Evolutionary conservation across 371 early-diverging fungal genomes (phyloP).

Genomic region (Apophysomyces elegans): DNA sequence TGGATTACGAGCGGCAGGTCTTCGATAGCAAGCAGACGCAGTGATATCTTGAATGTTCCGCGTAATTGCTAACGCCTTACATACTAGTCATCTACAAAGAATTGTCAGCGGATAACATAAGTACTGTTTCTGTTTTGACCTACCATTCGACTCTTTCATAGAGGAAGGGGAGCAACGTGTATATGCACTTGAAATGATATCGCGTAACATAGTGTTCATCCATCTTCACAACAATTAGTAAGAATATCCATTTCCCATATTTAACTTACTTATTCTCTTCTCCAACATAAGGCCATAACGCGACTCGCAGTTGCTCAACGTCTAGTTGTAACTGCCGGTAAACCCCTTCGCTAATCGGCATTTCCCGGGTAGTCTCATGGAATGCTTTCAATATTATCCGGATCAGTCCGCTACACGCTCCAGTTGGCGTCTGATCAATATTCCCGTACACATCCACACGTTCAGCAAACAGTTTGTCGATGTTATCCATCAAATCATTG

Average conservation of each 20-base stretch:
- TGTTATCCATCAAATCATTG: constrained; percentile 55
- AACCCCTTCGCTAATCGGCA: constrained; percentile 43
- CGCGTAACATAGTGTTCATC: constrained; percentile 61
- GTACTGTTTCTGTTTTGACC: too few species aligned
- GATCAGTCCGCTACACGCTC: constrained; percentile 56
- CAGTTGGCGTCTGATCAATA: constrained; percentile 59
- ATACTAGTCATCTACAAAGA: too few species aligned
- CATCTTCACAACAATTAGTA: constrained; percentile 22
- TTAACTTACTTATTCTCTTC: constrained; percentile 47
- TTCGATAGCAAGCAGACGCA: too few species aligned
- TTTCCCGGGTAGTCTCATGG: constrained; percentile 57
- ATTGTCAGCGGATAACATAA: too few species aligned
- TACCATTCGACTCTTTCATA: too few species aligned
- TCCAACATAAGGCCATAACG: constrained; percentile 43
- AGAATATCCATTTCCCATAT: constrained; percentile 10
- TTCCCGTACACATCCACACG: constrained; percentile 64
- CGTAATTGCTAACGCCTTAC: too few species aligned
- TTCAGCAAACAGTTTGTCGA: constrained; percentile 74
- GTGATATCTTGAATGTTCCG: too few species aligned
- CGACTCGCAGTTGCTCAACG: constrained; percentile 56
- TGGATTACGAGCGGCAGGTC: too few species aligned
- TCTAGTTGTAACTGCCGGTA: constrained; percentile 69
- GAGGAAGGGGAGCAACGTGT: constrained; percentile 21
- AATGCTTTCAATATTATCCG: constrained; percentile 66
- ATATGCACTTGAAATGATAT: constrained; percentile 60